Evolutionary conservation across 495 filamentous ascomycete species (phyloP), one percentile per base, ranked within the genome.

Genomic region (Stereocaulon alpinum): DNA sequence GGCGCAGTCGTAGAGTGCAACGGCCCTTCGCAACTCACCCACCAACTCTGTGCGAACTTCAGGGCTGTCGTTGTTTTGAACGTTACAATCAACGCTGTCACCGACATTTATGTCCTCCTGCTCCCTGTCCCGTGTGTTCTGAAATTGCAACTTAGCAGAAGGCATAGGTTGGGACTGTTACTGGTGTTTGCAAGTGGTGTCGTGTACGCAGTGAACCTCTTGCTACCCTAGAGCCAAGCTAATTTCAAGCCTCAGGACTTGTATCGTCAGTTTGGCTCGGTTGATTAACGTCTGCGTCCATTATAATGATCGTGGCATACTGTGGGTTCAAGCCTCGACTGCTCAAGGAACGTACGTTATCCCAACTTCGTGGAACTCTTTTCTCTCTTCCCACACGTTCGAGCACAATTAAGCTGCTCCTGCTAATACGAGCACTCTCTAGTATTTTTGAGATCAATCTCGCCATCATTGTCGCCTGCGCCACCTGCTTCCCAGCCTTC

Each of bases 91-190:
- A 50, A 61, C 30, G 40, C 49, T 18, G 59, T 49, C 12, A 42
- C 52, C 32, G 59, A 61, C 29, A 42, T 61, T 1, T 56, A 40
- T 49, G 41, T 61, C 17, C 41, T 61, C 17, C 27, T 45, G 27
- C 52, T 56, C 22, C 52, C 59, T 32, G 29, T 56, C 0, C 41
- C 51, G 12, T 14, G 15, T 6, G 50, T 61, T 6, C 30, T 30
- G 12, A 47, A 47, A 22, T 22, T 56, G 18, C 52, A 56, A n/a
- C 37, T 61, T 10, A 14, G n/a, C 6, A 29, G 9, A 17, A 40
- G 40, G 54, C 37, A 29, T 22, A 41, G 41, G 40, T 11, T 56
- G 24, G 37, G 54, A n/a, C 20, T 56, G 12, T 17, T 44, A 29
- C 6, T 43, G 17, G 41, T 56, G 11, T 56, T 56, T 40, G 22